Evolutionary conservation across 805 yeast species (phyloP).

Genomic region (Metschnikowia similis): DNA sequence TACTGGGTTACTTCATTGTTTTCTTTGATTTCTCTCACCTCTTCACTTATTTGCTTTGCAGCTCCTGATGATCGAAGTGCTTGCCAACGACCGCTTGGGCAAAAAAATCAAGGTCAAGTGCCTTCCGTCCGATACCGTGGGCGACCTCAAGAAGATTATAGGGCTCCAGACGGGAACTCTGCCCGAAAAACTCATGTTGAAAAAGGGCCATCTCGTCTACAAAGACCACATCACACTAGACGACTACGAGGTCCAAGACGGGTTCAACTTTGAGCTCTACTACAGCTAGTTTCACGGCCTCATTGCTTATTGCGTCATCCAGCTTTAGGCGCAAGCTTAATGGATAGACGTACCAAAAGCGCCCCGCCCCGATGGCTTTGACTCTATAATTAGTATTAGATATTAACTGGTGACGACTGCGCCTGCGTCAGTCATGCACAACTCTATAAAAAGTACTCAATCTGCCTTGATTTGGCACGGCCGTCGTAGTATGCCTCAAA

Average conservation of each 20-base stretch:
- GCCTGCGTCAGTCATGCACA: slow-evolving; percentile 3
- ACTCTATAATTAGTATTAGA: background rate
- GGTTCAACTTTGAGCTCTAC: slow-evolving; percentile 81
- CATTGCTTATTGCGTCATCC: too few relatives aligned
- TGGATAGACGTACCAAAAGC: too few relatives aligned
- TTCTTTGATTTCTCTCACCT: background rate
- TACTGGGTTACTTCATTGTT: too few relatives aligned
- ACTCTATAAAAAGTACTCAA: slow-evolving; percentile 47
- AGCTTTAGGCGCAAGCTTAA: too few relatives aligned
- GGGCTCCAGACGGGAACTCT: slow-evolving; percentile 80
- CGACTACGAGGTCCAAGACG: slow-evolving; percentile 93
- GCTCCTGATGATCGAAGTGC: slow-evolving; percentile 36
- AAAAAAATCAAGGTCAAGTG: slow-evolving; percentile 87
- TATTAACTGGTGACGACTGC: background rate
- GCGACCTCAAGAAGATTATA: slow-evolving; percentile 82
- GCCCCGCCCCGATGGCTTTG: background rate
- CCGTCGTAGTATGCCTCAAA: slow-evolving; percentile 26
- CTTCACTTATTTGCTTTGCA: background rate
- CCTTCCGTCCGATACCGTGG: slow-evolving; percentile 76
- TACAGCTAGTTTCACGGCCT: slow-evolving; percentile 39
- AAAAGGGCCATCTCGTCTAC: slow-evolving; percentile 78
- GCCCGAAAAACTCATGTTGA: slow-evolving; percentile 61
- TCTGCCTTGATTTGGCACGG: slow-evolving; percentile 33
- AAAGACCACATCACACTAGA: slow-evolving; percentile 89
- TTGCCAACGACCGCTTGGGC: slow-evolving; percentile 61